Evolutionary conservation across 805 yeast species (phyloP).

Genomic region (Scheffersomyces amazonensis): DNA sequence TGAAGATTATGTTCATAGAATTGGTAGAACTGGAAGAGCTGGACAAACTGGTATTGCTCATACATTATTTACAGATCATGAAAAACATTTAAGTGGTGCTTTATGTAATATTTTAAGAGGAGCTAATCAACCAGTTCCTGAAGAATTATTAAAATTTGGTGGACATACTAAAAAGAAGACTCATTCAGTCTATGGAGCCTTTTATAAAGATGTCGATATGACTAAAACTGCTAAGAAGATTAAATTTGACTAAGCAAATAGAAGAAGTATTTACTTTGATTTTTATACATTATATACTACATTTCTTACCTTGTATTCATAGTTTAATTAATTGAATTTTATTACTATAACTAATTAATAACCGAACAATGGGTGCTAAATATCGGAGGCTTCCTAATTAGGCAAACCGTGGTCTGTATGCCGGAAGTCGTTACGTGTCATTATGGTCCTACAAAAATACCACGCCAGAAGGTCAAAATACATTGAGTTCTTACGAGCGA

Average conservation of each 20-base stretch:
- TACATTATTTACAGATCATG: slow-evolving; percentile 94
- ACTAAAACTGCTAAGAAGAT: slow-evolving; percentile 84
- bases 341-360: too few relatives aligned
- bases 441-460: too few relatives aligned
- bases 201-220: slow-evolving; percentile 89
- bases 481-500: too few relatives aligned
- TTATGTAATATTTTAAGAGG: slow-evolving; percentile 88
- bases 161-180: slow-evolving; percentile 98
- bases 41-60: slow-evolving; percentile 94
- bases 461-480: too few relatives aligned
- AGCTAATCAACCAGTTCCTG: slow-evolving; percentile 95
- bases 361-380: too few relatives aligned
- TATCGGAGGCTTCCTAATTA: too few relatives aligned
- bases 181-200: slow-evolving; percentile 97
- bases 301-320: too few relatives aligned
- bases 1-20: slow-evolving; percentile 95
- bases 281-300: too few relatives aligned
- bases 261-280: too few relatives aligned
- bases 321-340: too few relatives aligned
- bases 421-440: too few relatives aligned
- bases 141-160: slow-evolving; percentile 89
- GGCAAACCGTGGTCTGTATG: too few relatives aligned
- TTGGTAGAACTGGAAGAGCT: slow-evolving; percentile 98
- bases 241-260: slow-evolving; percentile 53
- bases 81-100: slow-evolving; percentile 94